Evolutionary conservation across 331 rosid genomes (phyloP).

Genomic region (Spiraea crenata): DNA sequence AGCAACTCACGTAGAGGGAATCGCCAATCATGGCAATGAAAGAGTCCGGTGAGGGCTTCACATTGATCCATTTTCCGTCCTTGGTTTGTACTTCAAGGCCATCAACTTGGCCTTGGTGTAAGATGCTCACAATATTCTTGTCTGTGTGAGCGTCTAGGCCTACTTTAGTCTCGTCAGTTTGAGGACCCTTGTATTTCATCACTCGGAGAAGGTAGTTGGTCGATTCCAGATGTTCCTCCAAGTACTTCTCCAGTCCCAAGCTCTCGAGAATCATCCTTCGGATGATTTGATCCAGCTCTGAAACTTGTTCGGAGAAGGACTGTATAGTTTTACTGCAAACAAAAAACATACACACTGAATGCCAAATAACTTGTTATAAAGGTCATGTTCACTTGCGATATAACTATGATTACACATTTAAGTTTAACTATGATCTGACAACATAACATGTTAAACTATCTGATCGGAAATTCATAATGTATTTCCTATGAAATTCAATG

Average conservation of each 20-base stretch:
- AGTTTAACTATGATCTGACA: not conserved
- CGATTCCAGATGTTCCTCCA: slow-evolving; percentile 69
- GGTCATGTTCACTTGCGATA: not conserved
- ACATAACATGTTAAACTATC: not conserved
- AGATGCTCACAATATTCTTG: slow-evolving; percentile 62
- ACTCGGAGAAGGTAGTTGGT: slow-evolving; percentile 64
- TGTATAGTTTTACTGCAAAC: slow-evolving; percentile 45
- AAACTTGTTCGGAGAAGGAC: slow-evolving; percentile 45
- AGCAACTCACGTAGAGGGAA: slow-evolving; percentile 49
- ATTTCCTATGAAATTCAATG: no score
- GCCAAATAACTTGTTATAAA: not conserved
- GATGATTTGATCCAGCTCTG: slow-evolving; percentile 52
- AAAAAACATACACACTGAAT: not conserved
- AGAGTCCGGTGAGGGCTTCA: slow-evolving; percentile 48
- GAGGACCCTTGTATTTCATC: slow-evolving; percentile 67
- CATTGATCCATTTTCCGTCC: slow-evolving; percentile 59
- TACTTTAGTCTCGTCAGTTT: slow-evolving; percentile 45
- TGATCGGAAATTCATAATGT: not conserved
- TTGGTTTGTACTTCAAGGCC: slow-evolving; percentile 63
- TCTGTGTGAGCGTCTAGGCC: slow-evolving; percentile 59
- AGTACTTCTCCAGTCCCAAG: slow-evolving; percentile 54
- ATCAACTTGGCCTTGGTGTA: slow-evolving; percentile 58
- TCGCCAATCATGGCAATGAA: slow-evolving; percentile 74
- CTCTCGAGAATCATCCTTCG: slow-evolving; percentile 70
- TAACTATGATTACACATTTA: no score